These are phyloP conservation scores for Chlorella sp. DNA, from an alignment of 139 green algal species.

Conservation along the genomic window DNA sequence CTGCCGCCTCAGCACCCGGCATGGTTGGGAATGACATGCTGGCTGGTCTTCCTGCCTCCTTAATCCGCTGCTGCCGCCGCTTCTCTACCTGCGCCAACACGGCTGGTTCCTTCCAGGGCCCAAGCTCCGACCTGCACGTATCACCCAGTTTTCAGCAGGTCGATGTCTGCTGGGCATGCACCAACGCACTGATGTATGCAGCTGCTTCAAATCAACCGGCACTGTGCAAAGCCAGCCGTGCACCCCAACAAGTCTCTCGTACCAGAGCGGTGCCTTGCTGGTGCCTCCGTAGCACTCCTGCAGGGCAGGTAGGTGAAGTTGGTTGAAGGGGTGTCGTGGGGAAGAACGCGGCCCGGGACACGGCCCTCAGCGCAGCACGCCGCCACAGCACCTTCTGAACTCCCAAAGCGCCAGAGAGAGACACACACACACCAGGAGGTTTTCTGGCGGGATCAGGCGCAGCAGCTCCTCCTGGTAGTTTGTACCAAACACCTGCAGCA, in stretches of 20 bases:
- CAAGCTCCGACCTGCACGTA: conserved; percentile 65
- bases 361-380: too few species aligned
- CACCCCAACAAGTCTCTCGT: background rate
- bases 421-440: conserved; percentile 54
- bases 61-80: conserved; percentile 3
- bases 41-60: background rate
- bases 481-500: conserved; percentile 28
- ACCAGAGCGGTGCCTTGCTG: conserved; percentile 66
- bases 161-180: too few species aligned
- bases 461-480: conserved; percentile 76
- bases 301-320: too few species aligned
- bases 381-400: too few species aligned
- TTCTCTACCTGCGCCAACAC: conserved; percentile 37
- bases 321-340: too few species aligned
- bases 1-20: too few species aligned
- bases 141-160: too few species aligned
- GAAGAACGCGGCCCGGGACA: too few species aligned
- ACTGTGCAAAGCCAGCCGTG: background rate
- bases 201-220: too few species aligned
- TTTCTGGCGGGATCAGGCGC: conserved; percentile 77
- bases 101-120: conserved; percentile 82
- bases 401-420: too few species aligned
- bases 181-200: too few species aligned
- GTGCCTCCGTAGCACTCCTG: conserved; percentile 77
- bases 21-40: conserved; percentile 13